A percentile compares a stretch with the other conserved stretches of the same genome.
Evolutionary conservation across 768 basidiomycete species (phyloP).

Genomic region (Cantharellus cinnabarinus): DNA sequence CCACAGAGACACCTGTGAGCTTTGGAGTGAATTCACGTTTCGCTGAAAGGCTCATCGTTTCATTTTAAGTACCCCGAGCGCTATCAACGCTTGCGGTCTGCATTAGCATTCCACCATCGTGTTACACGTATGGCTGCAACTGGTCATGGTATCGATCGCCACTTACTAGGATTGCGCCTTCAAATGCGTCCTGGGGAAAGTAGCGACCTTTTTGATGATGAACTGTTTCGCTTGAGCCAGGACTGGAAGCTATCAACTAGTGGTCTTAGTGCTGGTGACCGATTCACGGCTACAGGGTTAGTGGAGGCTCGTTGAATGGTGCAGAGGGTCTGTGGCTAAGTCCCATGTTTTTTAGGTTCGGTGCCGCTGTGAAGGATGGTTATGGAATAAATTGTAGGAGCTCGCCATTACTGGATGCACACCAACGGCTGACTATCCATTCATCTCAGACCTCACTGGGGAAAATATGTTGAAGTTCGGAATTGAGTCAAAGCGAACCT

Average conservation of each 20-base stretch:
- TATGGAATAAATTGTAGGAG: slow-evolving; percentile 85
- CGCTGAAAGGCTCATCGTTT: not conserved
- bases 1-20: slow-evolving; percentile 31
- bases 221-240: slow-evolving; percentile 49
- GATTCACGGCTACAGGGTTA: slow-evolving; percentile 76
- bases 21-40: not conserved
- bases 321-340: not conserved
- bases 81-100: slow-evolving; percentile 37
- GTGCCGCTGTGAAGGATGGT: slow-evolving; percentile 60
- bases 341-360: slow-evolving; percentile 33
- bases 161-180: slow-evolving; percentile 65
- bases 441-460: slow-evolving; percentile 49
- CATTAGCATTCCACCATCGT: slow-evolving; percentile 46
- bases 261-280: slow-evolving; percentile 64
- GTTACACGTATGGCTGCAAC: slow-evolving; percentile 61
- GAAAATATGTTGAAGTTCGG: slow-evolving; percentile 73
- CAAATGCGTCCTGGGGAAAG: slow-evolving; percentile 35
- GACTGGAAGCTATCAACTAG: slow-evolving; percentile 83
- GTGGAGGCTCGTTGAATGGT: slow-evolving; percentile 9
- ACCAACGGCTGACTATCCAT: slow-evolving; percentile 11
- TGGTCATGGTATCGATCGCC: slow-evolving; percentile 74
- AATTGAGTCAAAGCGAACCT: slow-evolving; percentile 72
- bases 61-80: not conserved
- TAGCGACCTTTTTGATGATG: slow-evolving; percentile 54
- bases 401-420: slow-evolving; percentile 1